Evolutionary conservation across 208 protist genomes (phyloP), one percentile per base, ranked within the genome.

Genomic region (Trypanosomatidae sp.): DNA sequence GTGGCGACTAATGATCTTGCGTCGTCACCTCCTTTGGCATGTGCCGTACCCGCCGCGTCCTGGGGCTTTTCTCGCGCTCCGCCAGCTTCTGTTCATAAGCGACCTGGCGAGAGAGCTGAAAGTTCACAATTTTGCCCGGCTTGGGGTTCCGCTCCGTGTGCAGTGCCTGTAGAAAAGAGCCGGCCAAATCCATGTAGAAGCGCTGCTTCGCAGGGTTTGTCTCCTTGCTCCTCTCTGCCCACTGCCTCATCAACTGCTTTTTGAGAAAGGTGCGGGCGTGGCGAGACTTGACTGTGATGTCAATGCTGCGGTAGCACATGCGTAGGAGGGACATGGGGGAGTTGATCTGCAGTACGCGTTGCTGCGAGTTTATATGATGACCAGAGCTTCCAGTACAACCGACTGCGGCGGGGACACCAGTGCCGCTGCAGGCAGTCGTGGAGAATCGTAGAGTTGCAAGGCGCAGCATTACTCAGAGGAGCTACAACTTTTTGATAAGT

Each of bases 241-340:
- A 97, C 66, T 94, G 82, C 62, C 89, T 78, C 15, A 97, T 91
- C 33, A 97, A 78, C 3, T 84, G 88, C 71, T 90, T 91, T 75
- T 92, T 92, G 28, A 97, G 74, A 80, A 95, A 97, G 50, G 77
- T 85, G 62, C 92, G 88, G 7, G 89, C 92, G 78, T 95, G 90
- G 70, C 92, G 83, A 19, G 90, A 95, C 71, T 95, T 93, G 44
- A 97, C 90, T 28, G 72, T 80, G 53, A 97, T 95, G 82, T 97
- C 92, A 62, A 97, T 95, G 66, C 88, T 93, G n/a, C 90, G 88
- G 80, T 95, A 95, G 81, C 90, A 95, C 92, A 97, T 97, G 25
- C 92, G 87, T n/a, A 97, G 85, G 13, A 97, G 73, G 19, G 87
- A 88, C 55, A 88, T 80, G 13, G 92, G 83, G 3, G 92, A 95